Evolutionary conservation across 257 asterid genomes (phyloP), one percentile per base, ranked within the genome.

Genomic region (Datura wrightii): DNA sequence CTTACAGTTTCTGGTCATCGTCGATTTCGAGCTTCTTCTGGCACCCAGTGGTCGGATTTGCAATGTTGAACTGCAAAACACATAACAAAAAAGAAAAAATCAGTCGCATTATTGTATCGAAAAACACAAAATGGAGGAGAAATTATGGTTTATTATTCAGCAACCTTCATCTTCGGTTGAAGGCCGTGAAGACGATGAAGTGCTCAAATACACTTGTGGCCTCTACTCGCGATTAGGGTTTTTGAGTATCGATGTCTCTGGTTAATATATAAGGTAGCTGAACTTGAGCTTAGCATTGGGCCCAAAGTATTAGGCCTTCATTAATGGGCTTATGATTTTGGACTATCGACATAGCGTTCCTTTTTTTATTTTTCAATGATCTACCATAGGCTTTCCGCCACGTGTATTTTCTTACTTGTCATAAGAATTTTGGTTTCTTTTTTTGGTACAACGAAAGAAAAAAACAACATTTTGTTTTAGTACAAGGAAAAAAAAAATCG

Each of bases 11-110:
- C 82, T 78, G 82, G 18, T 78, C 82, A 52, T 78, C 82, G 1
- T 78, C 82, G 8, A 78, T 78, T 15, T 78, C 82, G 24, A 78
- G 82, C 16, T 78, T 78, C 34, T 53, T 78, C 63, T 78, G 82
- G 31, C 82, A 78, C 18, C 82, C 82, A 78, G 82, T 78, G 15
- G 82, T 78, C 6, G 82, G 82, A 78, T 78, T 78, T n/a, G 82
- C 82, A 53, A 78, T 78, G 46, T 78, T 78, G 48, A 78, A 78
- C 82, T 78, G 24, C 46, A 78, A 52, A 52, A 74, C 1, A 34
- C 11, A 31, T 13, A 2, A 52, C 2, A 71, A 24, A 44, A 18
- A 50, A 9, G 1, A 48, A 2, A 4, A 52, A 16, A 78, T 76
- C 10, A 13, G 19, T 15, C 50, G 11, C 39, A 48, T 67, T 15